A percentile compares a stretch with the other conserved stretches of the same genome.
Evolutionary conservation across 345 rosid species (phyloP).

Genomic region (Hibiscus tridactylites): DNA sequence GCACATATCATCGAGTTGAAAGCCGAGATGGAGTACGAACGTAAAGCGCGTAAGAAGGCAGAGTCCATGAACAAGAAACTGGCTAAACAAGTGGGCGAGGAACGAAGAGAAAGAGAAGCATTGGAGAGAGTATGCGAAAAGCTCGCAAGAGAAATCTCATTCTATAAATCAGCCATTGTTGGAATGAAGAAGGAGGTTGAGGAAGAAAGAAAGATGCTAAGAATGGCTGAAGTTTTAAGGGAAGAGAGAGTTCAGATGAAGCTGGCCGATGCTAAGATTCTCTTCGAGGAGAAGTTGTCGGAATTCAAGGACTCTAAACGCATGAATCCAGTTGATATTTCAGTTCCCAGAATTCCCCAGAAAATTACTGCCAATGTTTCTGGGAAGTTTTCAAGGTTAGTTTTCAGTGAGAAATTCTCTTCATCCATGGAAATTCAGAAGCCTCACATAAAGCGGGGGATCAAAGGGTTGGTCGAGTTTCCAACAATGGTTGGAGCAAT

Average conservation of each 20-base stretch:
- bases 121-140: constrained; percentile 50
- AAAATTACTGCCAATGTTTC: no score
- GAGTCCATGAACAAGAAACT: constrained; percentile 55
- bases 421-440: constrained; percentile 33
- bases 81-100: constrained; percentile 55
- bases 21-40: constrained; percentile 62
- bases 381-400: not conserved
- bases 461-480: constrained; percentile 80
- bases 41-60: constrained; percentile 48
- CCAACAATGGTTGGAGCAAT: constrained; percentile 63
- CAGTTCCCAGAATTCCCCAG: no score
- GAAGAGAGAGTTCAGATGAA: constrained; percentile 94
- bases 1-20: constrained; percentile 51
- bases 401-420: constrained; percentile 13
- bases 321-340: constrained; percentile 12
- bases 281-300: constrained; percentile 58
- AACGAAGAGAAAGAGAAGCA: constrained; percentile 52
- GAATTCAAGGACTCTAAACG: constrained; percentile 30
- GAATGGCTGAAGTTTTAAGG: constrained; percentile 62
- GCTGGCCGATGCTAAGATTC: constrained; percentile 63
- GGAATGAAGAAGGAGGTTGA: constrained; percentile 52
- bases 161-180: constrained; percentile 37
- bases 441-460: constrained; percentile 79
- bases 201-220: constrained; percentile 59
- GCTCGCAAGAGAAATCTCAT: constrained; percentile 50